Evolutionary conservation across 371 early-diverging fungal species (phyloP).

Genomic region (Globomyces sp.): DNA sequence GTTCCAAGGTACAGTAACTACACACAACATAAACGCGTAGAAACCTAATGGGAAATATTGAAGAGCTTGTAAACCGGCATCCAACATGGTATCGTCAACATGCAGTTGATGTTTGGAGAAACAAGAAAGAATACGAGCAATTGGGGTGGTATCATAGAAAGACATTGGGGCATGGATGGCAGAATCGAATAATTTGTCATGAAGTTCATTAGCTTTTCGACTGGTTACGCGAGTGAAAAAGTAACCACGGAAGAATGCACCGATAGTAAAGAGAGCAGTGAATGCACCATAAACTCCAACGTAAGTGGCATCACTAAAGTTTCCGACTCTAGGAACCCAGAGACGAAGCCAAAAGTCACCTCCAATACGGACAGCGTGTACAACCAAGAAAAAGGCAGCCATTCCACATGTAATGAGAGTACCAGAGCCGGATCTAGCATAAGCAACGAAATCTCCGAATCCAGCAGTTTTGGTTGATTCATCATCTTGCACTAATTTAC

Average conservation of each 20-base stretch:
- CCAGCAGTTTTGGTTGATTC: constrained; percentile 29
- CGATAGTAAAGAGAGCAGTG: constrained; percentile 38
- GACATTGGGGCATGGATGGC: constrained; percentile 77
- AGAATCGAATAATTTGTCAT: constrained; percentile 46
- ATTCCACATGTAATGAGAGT: constrained; percentile 29
- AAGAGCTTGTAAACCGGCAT: constrained; percentile 49
- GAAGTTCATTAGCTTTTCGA: constrained; percentile 43
- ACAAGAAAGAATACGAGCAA: constrained; percentile 81
- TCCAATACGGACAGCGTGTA: constrained; percentile 17
- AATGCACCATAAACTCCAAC: constrained; percentile 54
- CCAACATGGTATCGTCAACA: constrained; percentile 70
- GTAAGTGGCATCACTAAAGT: constrained; percentile 40
- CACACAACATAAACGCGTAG: constrained; percentile 56
- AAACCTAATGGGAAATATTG: constrained; percentile 59
- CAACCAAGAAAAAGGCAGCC: constrained; percentile 42
- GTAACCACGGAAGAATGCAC: constrained; percentile 44
- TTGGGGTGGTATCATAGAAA: constrained; percentile 87
- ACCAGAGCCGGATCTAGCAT: constrained; percentile 24
- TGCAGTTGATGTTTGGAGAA: constrained; percentile 87
- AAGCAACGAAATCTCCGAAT: constrained; percentile 31
- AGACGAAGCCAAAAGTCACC: constrained; percentile 53
- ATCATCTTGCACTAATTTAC: constrained; percentile 35
- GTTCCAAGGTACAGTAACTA: constrained; percentile 58
- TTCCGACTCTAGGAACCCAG: constrained; percentile 50
- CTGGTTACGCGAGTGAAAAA: constrained; percentile 37